These are phyloP conservation scores for Aspergillus sp. DNA, from an alignment of 2,329 filamentous ascomycete genomes.

Conservation along the genomic window DNA sequence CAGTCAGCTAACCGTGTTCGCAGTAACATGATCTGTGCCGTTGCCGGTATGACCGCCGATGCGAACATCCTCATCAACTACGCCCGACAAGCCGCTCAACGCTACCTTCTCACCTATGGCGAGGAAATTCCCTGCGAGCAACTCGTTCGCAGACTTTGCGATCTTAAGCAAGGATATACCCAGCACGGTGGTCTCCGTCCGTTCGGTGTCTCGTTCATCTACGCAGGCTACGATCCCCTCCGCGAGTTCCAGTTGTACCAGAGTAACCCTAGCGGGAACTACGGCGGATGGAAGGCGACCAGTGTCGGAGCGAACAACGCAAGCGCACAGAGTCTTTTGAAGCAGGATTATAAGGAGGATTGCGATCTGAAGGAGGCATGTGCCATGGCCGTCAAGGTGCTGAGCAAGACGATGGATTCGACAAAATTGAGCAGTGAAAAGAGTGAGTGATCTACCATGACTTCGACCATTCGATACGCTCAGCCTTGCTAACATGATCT, in stretches of 20 bases:
- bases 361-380: slow-evolving; percentile 96
- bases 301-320: slow-evolving; percentile 98
- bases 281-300: slow-evolving; percentile 98
- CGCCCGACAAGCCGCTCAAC: slow-evolving; percentile 93
- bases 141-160: slow-evolving; percentile 92
- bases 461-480: too few relatives aligned
- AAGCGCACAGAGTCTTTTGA: slow-evolving; percentile 92
- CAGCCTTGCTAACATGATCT: slow-evolving; percentile 20
- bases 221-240: slow-evolving; percentile 95
- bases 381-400: slow-evolving; percentile 94
- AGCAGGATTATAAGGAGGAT: slow-evolving; percentile 99
- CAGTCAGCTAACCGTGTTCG: slow-evolving; percentile 21
- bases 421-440: slow-evolving; percentile 99
- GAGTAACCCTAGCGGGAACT: slow-evolving; percentile 98
- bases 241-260: slow-evolving; percentile 98
- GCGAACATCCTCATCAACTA: slow-evolving; percentile 99
- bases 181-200: slow-evolving; percentile 97
- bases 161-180: slow-evolving; percentile 98
- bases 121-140: slow-evolving; percentile 99
- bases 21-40: slow-evolving; percentile 99
- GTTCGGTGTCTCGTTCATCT: slow-evolving; percentile 99
- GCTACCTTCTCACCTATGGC: slow-evolving; percentile 98
- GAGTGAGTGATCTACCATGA: slow-evolving; percentile 65
- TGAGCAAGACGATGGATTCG: slow-evolving; percentile 99
- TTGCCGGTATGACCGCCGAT: slow-evolving; percentile 98